Percentiles rank a stretch among this genome's conserved stretches.
Evolutionary conservation across 495 filamentous ascomycete species (phyloP).

Genomic region (Margaritispora aquatica): DNA sequence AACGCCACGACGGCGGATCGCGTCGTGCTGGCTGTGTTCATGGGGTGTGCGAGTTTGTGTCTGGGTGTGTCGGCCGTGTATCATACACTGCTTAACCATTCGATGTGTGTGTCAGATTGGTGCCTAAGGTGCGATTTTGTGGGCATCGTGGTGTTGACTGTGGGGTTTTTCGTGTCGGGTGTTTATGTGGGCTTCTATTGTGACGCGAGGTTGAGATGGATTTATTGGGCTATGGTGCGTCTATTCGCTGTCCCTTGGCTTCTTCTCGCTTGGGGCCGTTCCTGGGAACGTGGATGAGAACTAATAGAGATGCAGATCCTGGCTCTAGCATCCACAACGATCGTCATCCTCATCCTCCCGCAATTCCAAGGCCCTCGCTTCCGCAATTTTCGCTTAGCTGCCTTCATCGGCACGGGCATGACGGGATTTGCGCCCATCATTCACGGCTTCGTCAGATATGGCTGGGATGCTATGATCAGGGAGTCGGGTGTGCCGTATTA

Average conservation of each 20-base stretch:
- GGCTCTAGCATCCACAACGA: constrained; percentile 28
- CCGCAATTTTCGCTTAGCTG: constrained; percentile 30
- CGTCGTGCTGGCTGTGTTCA: constrained; percentile 34
- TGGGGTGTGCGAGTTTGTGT: constrained; percentile 34
- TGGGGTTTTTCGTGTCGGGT: constrained; percentile 42
- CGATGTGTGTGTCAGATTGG: constrained; percentile 28
- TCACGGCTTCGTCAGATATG: constrained; percentile 38
- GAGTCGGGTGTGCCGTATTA: constrained; percentile 42
- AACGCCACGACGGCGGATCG: constrained; percentile 29
- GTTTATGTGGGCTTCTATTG: constrained; percentile 48
- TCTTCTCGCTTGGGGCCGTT: constrained; percentile 48
- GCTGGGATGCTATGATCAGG: constrained; percentile 32
- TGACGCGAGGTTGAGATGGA: constrained; percentile 30
- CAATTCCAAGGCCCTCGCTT: constrained; percentile 35
- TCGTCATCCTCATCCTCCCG: constrained; percentile 35
- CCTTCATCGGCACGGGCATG: constrained; percentile 40
- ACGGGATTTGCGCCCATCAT: constrained; percentile 41
- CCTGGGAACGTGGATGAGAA: background rate
- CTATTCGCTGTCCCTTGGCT: constrained; percentile 61
- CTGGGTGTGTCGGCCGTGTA: constrained; percentile 38
- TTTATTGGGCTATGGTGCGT: constrained; percentile 48
- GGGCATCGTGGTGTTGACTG: constrained; percentile 41
- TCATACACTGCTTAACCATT: constrained; percentile 48
- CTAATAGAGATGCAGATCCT: constrained; percentile 60
- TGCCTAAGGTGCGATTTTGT: constrained; percentile 42